Evolutionary conservation across 176 grass and related monocot species (phyloP).

Genomic region (Puya raimondii): DNA sequence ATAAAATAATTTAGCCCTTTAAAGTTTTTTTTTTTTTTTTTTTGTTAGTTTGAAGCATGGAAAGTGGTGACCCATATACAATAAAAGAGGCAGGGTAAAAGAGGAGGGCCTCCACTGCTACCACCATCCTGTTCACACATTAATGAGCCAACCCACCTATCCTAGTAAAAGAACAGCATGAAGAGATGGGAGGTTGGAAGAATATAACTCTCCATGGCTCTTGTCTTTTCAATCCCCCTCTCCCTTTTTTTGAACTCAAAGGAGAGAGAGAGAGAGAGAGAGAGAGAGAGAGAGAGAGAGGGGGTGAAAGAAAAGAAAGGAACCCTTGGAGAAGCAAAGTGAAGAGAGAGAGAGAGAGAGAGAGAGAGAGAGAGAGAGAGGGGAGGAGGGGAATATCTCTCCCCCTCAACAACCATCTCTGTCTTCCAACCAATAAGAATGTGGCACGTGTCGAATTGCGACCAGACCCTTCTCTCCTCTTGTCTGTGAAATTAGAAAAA

Average conservation of each 20-base stretch:
- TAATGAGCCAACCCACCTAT: background rate
- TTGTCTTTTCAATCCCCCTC: slow-evolving; percentile 48
- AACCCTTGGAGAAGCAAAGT: slow-evolving; percentile 6
- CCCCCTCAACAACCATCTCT: too few species aligned
- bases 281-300: background rate
- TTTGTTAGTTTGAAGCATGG: too few species aligned
- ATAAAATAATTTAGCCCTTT: too few species aligned
- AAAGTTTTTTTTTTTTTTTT: too few species aligned
- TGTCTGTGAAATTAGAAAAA: too few species aligned
- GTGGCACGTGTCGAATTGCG: too few species aligned
- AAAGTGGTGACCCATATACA: too few species aligned
- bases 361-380: too few species aligned
- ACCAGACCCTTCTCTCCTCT: too few species aligned
- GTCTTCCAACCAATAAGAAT: too few species aligned
- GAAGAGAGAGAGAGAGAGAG: background rate
- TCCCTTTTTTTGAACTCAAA: slow-evolving; percentile 21
- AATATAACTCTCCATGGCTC: slow-evolving; percentile 39
- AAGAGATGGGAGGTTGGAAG: slow-evolving; percentile 36
- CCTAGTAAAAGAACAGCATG: slow-evolving; percentile 10
- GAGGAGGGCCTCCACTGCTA: background rate
- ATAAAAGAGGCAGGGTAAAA: background rate
- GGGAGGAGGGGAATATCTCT: too few species aligned
- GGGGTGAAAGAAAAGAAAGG: slow-evolving; percentile 40
- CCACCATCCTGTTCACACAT: background rate
- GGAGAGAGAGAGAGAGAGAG: slow-evolving; percentile 11